phyloP scores from a whole-genome alignment of 306 rosid species.

The Boehmeria nivea region DNA sequence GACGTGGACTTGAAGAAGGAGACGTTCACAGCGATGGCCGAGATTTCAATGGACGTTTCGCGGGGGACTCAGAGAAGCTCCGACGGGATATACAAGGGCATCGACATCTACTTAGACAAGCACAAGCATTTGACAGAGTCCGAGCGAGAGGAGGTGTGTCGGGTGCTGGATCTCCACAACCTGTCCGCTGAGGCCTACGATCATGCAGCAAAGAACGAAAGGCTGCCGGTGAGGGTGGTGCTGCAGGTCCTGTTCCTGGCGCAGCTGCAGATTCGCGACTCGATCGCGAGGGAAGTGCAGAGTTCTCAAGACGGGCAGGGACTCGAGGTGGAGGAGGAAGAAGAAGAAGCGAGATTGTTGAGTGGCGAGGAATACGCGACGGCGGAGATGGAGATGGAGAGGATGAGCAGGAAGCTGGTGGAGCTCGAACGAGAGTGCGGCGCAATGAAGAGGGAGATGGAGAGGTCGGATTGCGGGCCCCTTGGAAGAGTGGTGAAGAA shows the following conservation, averaged over 20 bases:
- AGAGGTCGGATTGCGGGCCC: slow-evolving; percentile 23
- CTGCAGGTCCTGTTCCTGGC: slow-evolving; percentile 38
- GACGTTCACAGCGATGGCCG: slow-evolving; percentile 38
- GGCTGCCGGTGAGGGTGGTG: slow-evolving; percentile 41
- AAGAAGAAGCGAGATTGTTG: slow-evolving; percentile 13
- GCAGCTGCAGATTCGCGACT: slow-evolving; percentile 36
- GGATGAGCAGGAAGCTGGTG: slow-evolving; percentile 30
- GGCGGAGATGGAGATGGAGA: slow-evolving; percentile 33
- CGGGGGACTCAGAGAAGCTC: slow-evolving; percentile 31
- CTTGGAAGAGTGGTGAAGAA: slow-evolving; percentile 29
- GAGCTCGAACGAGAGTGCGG: slow-evolving; percentile 43
- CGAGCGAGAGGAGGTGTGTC: slow-evolving; percentile 44
- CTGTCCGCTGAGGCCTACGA: slow-evolving; percentile 47
- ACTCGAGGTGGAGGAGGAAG: slow-evolving; percentile 11
- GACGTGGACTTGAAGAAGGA: slow-evolving; percentile 29
- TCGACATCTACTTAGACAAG: slow-evolving; percentile 36
- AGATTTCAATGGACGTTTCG: slow-evolving; percentile 34
- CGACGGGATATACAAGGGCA: slow-evolving; percentile 45
- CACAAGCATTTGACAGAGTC: slow-evolving; percentile 38
- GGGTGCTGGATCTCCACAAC: slow-evolving; percentile 35
- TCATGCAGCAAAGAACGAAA: slow-evolving; percentile 43
- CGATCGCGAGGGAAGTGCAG: slow-evolving; percentile 24
- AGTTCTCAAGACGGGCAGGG: slow-evolving; percentile 7
- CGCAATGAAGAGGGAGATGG: slow-evolving; percentile 38
- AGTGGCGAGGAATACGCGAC: slow-evolving; percentile 18